phyloP scores from a whole-genome alignment of 495 filamentous ascomycete genomes.

The Tuber indicum region DNA sequence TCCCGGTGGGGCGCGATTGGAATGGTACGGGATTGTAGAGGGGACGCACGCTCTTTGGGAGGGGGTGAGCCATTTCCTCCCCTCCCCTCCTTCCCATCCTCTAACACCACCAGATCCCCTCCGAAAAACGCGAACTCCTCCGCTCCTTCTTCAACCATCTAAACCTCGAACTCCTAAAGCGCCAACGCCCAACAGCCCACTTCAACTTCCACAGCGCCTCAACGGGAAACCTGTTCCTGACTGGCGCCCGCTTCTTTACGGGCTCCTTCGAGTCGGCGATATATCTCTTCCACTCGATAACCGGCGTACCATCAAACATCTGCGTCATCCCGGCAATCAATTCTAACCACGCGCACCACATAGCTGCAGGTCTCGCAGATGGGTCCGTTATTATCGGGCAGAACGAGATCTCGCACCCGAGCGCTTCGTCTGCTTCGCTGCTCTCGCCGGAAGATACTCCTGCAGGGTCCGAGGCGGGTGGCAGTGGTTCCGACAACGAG shows the following conservation, averaged over 20 bases:
- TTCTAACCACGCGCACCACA: slow-evolving; percentile 89
- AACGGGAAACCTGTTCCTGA: slow-evolving; percentile 91
- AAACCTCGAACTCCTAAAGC: slow-evolving; percentile 86
- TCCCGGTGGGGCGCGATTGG: slow-evolving; percentile 50
- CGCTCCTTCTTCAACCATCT: slow-evolving; percentile 80
- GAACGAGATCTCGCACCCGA: slow-evolving; percentile 86
- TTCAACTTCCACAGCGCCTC: slow-evolving; percentile 86
- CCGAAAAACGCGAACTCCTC: slow-evolving; percentile 83
- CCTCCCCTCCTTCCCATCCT: background rate
- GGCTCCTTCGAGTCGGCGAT: slow-evolving; percentile 77
- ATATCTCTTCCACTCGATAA: slow-evolving; percentile 74
- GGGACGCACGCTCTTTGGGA: slow-evolving; percentile 68
- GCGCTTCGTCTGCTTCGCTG: slow-evolving; percentile 27
- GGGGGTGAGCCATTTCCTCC: slow-evolving; percentile 29
- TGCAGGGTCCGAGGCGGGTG: slow-evolving; percentile 34
- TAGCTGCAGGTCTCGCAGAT: slow-evolving; percentile 71
- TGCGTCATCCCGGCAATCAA: slow-evolving; percentile 84
- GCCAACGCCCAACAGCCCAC: slow-evolving; percentile 64
- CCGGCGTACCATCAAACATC: slow-evolving; percentile 65
- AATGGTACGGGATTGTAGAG: slow-evolving; percentile 90
- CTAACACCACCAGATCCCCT: slow-evolving; percentile 52
- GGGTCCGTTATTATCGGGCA: slow-evolving; percentile 81
- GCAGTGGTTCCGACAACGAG: slow-evolving; percentile 32
- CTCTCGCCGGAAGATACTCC: slow-evolving; percentile 16
- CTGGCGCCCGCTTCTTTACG: slow-evolving; percentile 72